A percentile compares a stretch with the other conserved stretches of the same genome.
Conservation (phyloP, 2,329 filamentous ascomycete species). For the Ceratocystis diversiconidia region DNA sequence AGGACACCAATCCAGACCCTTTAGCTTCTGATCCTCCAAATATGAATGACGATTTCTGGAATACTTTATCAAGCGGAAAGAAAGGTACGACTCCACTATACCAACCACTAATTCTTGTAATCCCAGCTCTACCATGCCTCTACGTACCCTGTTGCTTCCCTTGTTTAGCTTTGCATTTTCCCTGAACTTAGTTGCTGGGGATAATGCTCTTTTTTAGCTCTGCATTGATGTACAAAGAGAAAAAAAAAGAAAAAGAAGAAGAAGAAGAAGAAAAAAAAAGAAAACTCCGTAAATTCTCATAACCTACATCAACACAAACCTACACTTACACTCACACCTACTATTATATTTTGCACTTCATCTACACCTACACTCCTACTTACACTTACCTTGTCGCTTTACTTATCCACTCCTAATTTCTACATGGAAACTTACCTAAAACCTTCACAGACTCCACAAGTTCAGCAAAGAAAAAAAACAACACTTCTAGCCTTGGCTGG, state of each 20-base stretch:
- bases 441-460: background rate
- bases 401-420: too few relatives aligned
- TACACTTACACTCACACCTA: background rate
- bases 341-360: background rate
- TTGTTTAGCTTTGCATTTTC: background rate
- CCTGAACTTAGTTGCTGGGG: conserved; percentile 1
- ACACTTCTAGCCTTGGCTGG: background rate
- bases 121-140: background rate
- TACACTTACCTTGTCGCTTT: too few relatives aligned
- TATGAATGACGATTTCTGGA: conserved; percentile 15
- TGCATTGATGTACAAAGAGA: too few relatives aligned
- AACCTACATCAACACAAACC: background rate
- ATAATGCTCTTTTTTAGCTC: background rate
- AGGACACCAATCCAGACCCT: background rate
- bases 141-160: too few relatives aligned
- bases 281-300: conserved; percentile 2
- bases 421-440: background rate
- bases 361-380: background rate
- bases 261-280: background rate
- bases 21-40: conserved; percentile 1
- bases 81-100: conserved; percentile 4
- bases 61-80: conserved; percentile 8
- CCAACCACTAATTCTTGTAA: conserved; percentile 10
- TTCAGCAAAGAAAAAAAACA: background rate
- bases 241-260: too few relatives aligned